phyloP scores from a whole-genome alignment of 2,329 filamentous ascomycete species.

The Colletotrichum lentis region DNA sequence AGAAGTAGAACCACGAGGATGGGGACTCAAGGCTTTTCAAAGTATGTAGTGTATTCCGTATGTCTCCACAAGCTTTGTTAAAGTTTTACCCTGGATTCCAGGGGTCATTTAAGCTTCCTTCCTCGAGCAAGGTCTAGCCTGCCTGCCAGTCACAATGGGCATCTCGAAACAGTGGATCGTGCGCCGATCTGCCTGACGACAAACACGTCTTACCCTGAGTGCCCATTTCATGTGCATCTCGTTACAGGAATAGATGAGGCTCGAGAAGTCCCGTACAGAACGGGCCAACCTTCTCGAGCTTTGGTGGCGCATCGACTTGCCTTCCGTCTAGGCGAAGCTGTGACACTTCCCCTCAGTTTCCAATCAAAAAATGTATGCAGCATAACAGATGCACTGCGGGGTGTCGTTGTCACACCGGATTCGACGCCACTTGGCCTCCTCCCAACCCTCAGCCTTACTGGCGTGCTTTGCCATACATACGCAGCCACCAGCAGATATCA shows the following conservation, averaged over 20 bases:
- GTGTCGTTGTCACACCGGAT: conserved; percentile 4
- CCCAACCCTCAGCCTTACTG: conserved; percentile 25
- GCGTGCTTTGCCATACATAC: background rate
- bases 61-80: background rate
- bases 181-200: conserved; percentile 4
- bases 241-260: background rate
- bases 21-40: background rate
- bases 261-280: background rate
- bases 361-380: background rate
- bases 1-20: background rate
- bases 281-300: background rate
- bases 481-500: background rate
- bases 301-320: background rate
- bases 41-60: too few species aligned
- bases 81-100: background rate
- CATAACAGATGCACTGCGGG: background rate
- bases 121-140: conserved; percentile 15
- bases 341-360: background rate
- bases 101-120: conserved; percentile 19
- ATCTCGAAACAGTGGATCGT: background rate
- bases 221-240: background rate
- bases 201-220: background rate
- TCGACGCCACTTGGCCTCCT: background rate
- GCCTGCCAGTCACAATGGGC: background rate
- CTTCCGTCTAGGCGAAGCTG: background rate